Evolutionary conservation across 805 yeast genomes (phyloP), one percentile per base, ranked within the genome.

Genomic region (Myxozyma mucilagina): DNA sequence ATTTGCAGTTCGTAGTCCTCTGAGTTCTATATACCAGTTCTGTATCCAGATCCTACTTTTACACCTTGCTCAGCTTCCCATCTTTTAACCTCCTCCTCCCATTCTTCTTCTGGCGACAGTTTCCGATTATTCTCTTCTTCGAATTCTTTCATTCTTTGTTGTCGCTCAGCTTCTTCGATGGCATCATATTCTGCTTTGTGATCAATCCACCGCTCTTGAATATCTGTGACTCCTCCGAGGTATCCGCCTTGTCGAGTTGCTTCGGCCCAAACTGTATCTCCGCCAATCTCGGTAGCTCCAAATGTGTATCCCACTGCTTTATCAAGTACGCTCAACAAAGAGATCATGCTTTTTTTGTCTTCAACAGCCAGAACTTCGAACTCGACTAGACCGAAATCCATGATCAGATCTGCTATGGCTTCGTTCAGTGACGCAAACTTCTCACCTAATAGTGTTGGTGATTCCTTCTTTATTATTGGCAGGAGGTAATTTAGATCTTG

Each of bases 251-350:
- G 90, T 65, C 98, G 80, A 0, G 93, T 82, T 0, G 97, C 97
- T 68, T 93, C 97, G n/a, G 91, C 89, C 99, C 99, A 94, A 1
- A 94, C 85, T 0, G 93, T 84, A 71, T 94, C 99, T n/a, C 98
- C 99, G 1, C 97, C 97, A 7, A 93, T 80, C 68, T 94, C 99
- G 35, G 91, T 89, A 0, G 92, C 79, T 0, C 99, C 99, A 77
- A 90, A 90, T 67, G 89, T 82, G 72, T 94, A 94, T 0, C 99
- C 99, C 68, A 87, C 89, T 1, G 97, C 93, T 71, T 89, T 92
- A 71, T 94, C 99, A 9, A 94, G 84, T 1, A 84, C 78, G 14
- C 87, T 80, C 47, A 94, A 79, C 41, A 94, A 74, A 53, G 87
- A 81, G 35, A 94, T 92, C 98, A 94, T 94, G 36, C 94, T 85